Percentiles rank a stretch among this genome's conserved stretches.
Evolutionary conservation across 73 alveolate genomes (phyloP).

Genomic region (Paramecium bursaria): DNA sequence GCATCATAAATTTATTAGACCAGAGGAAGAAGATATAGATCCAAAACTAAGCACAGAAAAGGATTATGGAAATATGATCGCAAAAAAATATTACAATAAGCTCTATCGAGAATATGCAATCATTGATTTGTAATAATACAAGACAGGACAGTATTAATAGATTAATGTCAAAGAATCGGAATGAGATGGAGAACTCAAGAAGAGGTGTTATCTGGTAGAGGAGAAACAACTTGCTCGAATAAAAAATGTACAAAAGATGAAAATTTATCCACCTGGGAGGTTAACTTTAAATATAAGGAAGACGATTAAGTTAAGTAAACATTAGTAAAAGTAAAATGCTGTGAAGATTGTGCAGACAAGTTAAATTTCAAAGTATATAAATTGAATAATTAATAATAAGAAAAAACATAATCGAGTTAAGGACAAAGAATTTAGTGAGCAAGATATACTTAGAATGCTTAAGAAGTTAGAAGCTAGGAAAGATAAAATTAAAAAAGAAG

Average conservation of each 20-base stretch:
- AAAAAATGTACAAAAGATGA: constrained; percentile 60
- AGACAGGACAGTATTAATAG: constrained; percentile 72
- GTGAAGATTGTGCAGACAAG: constrained; percentile 70
- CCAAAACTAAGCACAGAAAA: constrained; percentile 23
- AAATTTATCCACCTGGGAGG: constrained; percentile 68
- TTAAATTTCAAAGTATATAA: constrained; percentile 66
- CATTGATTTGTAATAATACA: constrained; percentile 69
- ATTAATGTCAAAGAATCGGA: constrained; percentile 61
- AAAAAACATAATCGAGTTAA: constrained; percentile 56
- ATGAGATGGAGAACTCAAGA: constrained; percentile 78
- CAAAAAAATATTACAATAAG: constrained; percentile 65
- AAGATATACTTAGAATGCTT: constrained; percentile 4
- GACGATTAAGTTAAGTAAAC: constrained; percentile 63
- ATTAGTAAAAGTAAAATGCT: constrained; percentile 71
- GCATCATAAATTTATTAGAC: constrained; percentile 61
- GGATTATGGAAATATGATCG: constrained; percentile 57
- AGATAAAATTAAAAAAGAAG: constrained; percentile 39
- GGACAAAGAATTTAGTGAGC: constrained; percentile 30
- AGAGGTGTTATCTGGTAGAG: constrained; percentile 74
- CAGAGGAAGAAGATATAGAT: constrained; percentile 59
- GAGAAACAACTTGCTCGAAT: constrained; percentile 72
- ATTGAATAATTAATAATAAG: not conserved
- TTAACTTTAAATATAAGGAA: constrained; percentile 65
- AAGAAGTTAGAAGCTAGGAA: constrained; percentile 14
- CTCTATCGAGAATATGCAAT: constrained; percentile 76